Conservation (phyloP, 2,329 filamentous ascomycete species). For the Hymenoscyphus fructigenus region DNA sequence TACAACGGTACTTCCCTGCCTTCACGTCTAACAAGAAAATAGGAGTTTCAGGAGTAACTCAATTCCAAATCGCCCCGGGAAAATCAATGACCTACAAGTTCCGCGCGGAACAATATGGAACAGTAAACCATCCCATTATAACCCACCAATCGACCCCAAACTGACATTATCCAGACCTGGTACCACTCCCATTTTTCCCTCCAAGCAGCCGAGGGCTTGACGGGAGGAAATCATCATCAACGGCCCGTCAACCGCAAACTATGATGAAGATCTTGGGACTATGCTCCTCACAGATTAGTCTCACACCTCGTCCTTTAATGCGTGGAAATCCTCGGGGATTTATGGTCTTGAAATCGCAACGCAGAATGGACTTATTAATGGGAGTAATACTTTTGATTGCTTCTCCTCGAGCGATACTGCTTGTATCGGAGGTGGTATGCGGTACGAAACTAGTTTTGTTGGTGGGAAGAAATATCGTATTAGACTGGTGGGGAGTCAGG, state of each 20-base stretch:
- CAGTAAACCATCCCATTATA: slow-evolving; percentile 43
- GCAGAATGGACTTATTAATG: slow-evolving; percentile 27
- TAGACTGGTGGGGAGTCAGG: slow-evolving; percentile 45
- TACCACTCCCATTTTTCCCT: slow-evolving; percentile 38
- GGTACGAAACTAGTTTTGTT: not conserved
- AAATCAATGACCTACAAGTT: slow-evolving; percentile 20
- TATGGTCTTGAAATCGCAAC: slow-evolving; percentile 22
- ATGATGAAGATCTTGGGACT: slow-evolving; percentile 60
- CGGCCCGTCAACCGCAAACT: slow-evolving; percentile 55
- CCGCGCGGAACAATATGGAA: slow-evolving; percentile 40
- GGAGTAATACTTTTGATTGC: not conserved
- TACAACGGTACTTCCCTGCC: slow-evolving; percentile 13
- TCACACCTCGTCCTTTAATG: slow-evolving; percentile 26
- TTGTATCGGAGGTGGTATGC: not conserved
- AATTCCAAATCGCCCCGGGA: slow-evolving; percentile 9
- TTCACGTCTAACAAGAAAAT: not conserved
- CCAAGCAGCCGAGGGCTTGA: slow-evolving; percentile 19
- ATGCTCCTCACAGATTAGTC: slow-evolving; percentile 21
- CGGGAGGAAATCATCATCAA: slow-evolving; percentile 54
- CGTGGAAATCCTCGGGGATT: slow-evolving; percentile 24
- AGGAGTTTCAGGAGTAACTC: slow-evolving; percentile 19
- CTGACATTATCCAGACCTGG: slow-evolving; percentile 43
- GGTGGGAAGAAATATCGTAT: slow-evolving; percentile 40
- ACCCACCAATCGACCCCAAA: slow-evolving; percentile 35
- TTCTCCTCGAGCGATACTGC: slow-evolving; percentile 13